Evolutionary conservation across 208 protist species (phyloP).

Genomic region (Trypanosoma congolense): DNA sequence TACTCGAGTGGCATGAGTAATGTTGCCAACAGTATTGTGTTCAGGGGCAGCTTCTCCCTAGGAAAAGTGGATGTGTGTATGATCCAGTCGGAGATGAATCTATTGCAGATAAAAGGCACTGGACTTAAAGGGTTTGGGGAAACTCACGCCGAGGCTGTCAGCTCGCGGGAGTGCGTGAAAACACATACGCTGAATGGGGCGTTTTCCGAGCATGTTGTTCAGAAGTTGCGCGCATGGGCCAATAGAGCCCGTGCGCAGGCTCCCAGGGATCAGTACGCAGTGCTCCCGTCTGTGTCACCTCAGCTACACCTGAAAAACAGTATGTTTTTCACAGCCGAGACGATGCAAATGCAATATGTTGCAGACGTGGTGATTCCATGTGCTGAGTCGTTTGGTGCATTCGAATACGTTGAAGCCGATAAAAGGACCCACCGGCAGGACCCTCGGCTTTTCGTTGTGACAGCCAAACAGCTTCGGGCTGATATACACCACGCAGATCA

Average conservation of each 20-base stretch:
- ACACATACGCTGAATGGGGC: constrained; percentile 67
- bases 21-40: constrained; percentile 11
- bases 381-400: constrained; percentile 1
- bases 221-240: constrained; percentile 40
- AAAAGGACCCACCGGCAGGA: neutral
- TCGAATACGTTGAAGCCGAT: neutral
- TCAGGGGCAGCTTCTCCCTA: constrained; percentile 70
- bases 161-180: constrained; percentile 81
- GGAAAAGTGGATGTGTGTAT: constrained; percentile 51
- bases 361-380: constrained; percentile 47
- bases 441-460: constrained; percentile 9
- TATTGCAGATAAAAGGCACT: constrained; percentile 50
- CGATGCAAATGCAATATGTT: constrained; percentile 63
- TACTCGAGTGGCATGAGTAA: neutral
- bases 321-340: constrained; percentile 65
- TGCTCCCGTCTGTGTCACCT: constrained; percentile 50
- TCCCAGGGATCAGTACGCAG: constrained; percentile 46
- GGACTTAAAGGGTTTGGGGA: constrained; percentile 59
- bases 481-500: constrained; percentile 15
- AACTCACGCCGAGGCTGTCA: constrained; percentile 45
- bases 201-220: constrained; percentile 52
- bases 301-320: constrained; percentile 65
- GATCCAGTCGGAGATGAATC: constrained; percentile 62
- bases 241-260: constrained; percentile 51
- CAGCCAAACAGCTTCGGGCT: constrained; percentile 9